Base-by-base conservation (phyloP, 73 alveolate species). In the Tetrahymena borealis region DNA sequence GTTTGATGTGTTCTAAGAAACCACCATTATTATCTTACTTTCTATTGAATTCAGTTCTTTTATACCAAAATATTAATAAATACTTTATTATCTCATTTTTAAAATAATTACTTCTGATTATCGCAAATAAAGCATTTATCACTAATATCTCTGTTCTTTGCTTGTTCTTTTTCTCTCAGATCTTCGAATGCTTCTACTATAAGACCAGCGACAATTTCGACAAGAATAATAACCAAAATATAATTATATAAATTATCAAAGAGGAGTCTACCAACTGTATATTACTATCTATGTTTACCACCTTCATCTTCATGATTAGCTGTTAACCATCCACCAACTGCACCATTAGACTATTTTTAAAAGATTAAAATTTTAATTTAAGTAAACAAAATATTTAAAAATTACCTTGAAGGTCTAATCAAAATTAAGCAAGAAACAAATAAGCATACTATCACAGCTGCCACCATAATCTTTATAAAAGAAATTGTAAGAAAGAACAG, bases 121-220 rank as follows among this genome's bases (percentile, higher is more conserved):
- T 97, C 99, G 91, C 99, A 97, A 11, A 97, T 96, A 91, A 95
- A 97, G 92, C 99, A 97, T 32, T 39, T 41, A 60, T 94, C 92
- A 60, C 95, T 90, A 28, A 91, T 94, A 93, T 97, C 99, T 35
- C 94, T 79, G 2, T 43, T 79, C 13, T 92, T 96, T 40, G 90
- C 90, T 15, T 94, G 93, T 28, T 92, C 96, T 79, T 93, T 78
- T 39, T 96, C 98, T 91, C 98, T 94, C n/a, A 97, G 60, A 10
- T 95, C 96, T 28, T 96, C 97, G 43, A 97, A 97, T 9, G 97
- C 94, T 92, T 97, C 99, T 92, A 96, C 94, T 40, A 97, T 97
- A 91, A 97, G 96, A 95, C 99, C 99, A 31, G 97, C 94, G 20
- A 97, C 95, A 91, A 97, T 94, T 43, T 97, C 93, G 39, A 96